Evolutionary conservation across 2,329 filamentous ascomycete species (phyloP).

Genomic region (Rhinocladiella mackenziei): DNA sequence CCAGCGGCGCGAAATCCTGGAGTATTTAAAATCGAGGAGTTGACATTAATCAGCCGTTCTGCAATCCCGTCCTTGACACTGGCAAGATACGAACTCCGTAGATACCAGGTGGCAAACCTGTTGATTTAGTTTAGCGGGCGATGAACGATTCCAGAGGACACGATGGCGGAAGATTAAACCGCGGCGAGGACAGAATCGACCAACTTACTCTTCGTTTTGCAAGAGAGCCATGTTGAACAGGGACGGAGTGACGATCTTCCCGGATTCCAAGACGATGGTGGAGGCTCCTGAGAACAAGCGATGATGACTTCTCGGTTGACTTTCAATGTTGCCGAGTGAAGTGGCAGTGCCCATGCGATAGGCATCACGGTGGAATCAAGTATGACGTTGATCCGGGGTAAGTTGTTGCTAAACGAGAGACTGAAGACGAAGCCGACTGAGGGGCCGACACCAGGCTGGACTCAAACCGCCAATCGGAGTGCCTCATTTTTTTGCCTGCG

Average conservation of each 20-base stretch:
- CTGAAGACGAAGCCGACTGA: too few species aligned
- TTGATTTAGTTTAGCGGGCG: slow-evolving; percentile 3
- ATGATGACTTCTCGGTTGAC: too few species aligned
- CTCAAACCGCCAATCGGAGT: too few species aligned
- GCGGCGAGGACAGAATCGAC: background rate
- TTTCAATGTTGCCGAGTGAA: too few species aligned
- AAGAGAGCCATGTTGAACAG: slow-evolving; percentile 43
- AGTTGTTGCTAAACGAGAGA: too few species aligned
- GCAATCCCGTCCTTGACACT: slow-evolving; percentile 63
- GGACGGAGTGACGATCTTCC: background rate
- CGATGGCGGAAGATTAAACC: background rate
- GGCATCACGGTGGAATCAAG: too few species aligned
- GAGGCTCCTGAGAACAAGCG: too few species aligned
- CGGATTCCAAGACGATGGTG: too few species aligned
- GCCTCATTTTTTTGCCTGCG: too few species aligned
- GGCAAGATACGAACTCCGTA: slow-evolving; percentile 61
- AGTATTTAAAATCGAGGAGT: slow-evolving; percentile 59
- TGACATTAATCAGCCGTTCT: slow-evolving; percentile 62
- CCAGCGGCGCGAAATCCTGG: slow-evolving; percentile 62
- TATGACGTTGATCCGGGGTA: too few species aligned
- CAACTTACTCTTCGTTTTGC: slow-evolving; percentile 50
- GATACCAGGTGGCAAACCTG: slow-evolving; percentile 63
- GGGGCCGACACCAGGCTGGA: too few species aligned
- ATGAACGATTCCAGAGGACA: background rate
- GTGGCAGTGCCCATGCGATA: too few species aligned